Evolutionary conservation across 106 monocot genomes (phyloP).

Genomic region (Allium cepa): DNA sequence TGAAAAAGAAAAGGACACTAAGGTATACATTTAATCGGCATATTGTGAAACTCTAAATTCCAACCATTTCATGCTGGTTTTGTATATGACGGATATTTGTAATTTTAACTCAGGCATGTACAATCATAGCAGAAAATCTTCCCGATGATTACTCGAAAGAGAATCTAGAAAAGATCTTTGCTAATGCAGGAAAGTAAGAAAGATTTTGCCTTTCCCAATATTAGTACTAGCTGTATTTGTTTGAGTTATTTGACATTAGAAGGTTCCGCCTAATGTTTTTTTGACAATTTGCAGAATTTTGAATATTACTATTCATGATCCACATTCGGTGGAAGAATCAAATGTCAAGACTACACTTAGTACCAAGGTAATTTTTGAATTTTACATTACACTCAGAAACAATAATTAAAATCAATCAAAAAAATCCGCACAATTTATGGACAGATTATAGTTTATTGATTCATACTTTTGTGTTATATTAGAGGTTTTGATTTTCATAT

Average conservation of each 20-base stretch:
- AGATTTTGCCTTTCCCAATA: too few relatives aligned
- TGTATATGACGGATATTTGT: background rate
- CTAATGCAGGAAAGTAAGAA: slow-evolving; percentile 48
- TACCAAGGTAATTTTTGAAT: slow-evolving; percentile 37
- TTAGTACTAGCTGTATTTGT: too few relatives aligned
- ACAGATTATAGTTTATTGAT: too few relatives aligned
- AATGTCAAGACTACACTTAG: slow-evolving; percentile 21
- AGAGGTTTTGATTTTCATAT: too few relatives aligned
- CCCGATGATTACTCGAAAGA: slow-evolving; percentile 48
- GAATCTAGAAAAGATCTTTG: slow-evolving; percentile 46
- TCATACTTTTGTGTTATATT: too few relatives aligned
- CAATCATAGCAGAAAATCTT: slow-evolving; percentile 80
- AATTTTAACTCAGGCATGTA: slow-evolving; percentile 32
- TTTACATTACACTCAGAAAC: background rate
- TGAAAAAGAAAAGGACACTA: slow-evolving; percentile 25
- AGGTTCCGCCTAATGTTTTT: too few relatives aligned
- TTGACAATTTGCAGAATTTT: slow-evolving; percentile 32
- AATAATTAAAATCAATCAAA: too few relatives aligned
- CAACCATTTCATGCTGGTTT: too few relatives aligned
- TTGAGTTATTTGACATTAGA: too few relatives aligned
- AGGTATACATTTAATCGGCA: slow-evolving; percentile 16
- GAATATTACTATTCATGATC: slow-evolving; percentile 51
- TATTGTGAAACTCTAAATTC: too few relatives aligned
- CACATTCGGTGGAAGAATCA: slow-evolving; percentile 25
- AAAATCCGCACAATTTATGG: background rate